Base-by-base conservation (phyloP, 345 rosid genomes). In the Hypericum androsaemum region DNA sequence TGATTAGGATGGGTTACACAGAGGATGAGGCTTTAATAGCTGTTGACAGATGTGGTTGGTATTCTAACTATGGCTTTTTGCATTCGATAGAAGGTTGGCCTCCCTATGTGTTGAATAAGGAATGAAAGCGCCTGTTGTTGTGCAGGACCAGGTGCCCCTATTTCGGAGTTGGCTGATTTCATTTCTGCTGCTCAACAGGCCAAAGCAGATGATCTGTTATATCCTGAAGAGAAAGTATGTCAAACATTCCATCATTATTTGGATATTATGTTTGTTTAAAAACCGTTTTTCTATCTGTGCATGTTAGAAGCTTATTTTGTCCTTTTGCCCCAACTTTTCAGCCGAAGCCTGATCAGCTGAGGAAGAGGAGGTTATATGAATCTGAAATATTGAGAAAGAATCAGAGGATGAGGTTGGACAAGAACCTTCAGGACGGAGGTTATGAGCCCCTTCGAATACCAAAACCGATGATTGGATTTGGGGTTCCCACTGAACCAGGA, bases 381-480 rank as follows among this genome's bases (percentile, higher is more conserved):
- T 41, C 52, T 56, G 80, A 71, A 17, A 8, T 60, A 7, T 61
- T 32, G 70, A 45, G 52, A 41, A 77, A 43, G 62, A 75, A 59
- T 52, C 65, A 71, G 54, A 59, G 57, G 46, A 41, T 46, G 66
- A 54, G 68, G 52, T 58, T 49, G 10, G 61, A 66, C 42, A 68
- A 60, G 67, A 57, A 58, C 55, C 39, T 41, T 14, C 45, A 50
- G 59, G 39, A 45, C n/a, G 71, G 16, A 47, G 81, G 69, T 39
- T 83, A 74, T 6, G 86, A 82, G 63, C 44, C 47, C 0, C 40
- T 87, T 54, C 86, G 79, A 11, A 76, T 87, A 42, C 96, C 98
- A 61, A 80, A 71, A 53, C 95, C 95, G 16, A 90, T 87, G 98
- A 64, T 80, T 36, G 98, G 98, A 11, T 90, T 77, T 68, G 98